Conservation (phyloP, 495 filamentous ascomycete genomes). For the Neurospora sublineolata region DNA sequence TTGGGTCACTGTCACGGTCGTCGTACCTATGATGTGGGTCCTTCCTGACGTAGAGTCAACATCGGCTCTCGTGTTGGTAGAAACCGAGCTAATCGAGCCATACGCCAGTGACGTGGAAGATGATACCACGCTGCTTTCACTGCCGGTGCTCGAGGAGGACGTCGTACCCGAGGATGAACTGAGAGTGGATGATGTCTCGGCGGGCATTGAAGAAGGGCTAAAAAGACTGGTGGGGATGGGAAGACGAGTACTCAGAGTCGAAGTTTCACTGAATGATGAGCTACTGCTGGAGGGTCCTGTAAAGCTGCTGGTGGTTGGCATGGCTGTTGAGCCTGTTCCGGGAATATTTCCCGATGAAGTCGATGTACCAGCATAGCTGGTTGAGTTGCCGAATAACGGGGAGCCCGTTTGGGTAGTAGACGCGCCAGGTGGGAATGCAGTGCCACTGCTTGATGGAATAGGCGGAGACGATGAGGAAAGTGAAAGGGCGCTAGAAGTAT, state of each 20-base stretch:
- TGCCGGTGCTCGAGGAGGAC: background rate
- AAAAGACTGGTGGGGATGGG: background rate
- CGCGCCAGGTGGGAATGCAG: background rate
- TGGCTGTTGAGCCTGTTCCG: background rate
- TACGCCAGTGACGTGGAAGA: background rate
- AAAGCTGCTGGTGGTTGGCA: background rate
- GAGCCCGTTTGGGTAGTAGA: background rate
- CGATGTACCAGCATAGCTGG: background rate
- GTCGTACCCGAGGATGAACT: background rate
- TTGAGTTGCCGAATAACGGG: background rate
- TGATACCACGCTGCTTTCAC: background rate
- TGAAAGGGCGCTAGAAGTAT: background rate
- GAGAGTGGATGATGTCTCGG: background rate
- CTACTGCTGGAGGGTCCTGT: background rate
- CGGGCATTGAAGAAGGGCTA: background rate
- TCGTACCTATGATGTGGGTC: background rate
- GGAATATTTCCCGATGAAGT: background rate
- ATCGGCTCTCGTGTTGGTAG: background rate
- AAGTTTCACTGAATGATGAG: background rate
- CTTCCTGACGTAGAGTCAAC: background rate
- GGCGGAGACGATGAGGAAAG: background rate
- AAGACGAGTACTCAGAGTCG: background rate
- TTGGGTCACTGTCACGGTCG: background rate
- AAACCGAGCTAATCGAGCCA: background rate
- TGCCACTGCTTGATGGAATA: background rate